Percentiles rank a stretch among this genome's conserved stretches.
These are phyloP conservation scores for Berkeleyomyces basicola DNA, from an alignment of 2,329 filamentous ascomycete genomes.

Conservation along the genomic window DNA sequence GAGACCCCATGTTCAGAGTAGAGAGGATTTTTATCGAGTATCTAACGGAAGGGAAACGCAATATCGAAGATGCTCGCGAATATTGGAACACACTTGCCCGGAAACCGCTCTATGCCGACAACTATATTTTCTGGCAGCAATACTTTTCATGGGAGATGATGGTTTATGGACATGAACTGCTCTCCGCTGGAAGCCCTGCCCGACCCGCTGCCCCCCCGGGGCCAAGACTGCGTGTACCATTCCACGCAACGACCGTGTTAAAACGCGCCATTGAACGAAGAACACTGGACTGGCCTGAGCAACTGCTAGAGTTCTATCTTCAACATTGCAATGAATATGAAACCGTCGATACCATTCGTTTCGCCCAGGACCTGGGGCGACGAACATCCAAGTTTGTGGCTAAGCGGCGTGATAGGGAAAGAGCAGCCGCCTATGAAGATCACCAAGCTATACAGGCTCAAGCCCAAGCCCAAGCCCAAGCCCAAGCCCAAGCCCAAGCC, in stretches of 20 bases:
- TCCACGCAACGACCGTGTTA: conserved; percentile 58
- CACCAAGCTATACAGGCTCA: conserved; percentile 17
- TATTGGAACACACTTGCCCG: conserved; percentile 57
- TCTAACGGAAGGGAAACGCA: conserved; percentile 66
- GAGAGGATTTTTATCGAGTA: conserved; percentile 89
- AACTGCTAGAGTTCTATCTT: conserved; percentile 55
- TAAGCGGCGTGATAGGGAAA: conserved; percentile 49
- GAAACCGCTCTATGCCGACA: conserved; percentile 50
- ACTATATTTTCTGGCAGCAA: conserved; percentile 83
- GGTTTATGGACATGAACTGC: conserved; percentile 25
- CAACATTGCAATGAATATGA: conserved; percentile 86
- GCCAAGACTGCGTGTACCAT: conserved; percentile 36
- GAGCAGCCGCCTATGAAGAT: conserved; percentile 33
- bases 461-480: conserved; percentile 16
- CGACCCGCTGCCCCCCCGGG: background rate
- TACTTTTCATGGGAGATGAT: conserved; percentile 90
- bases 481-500: conserved; percentile 12
- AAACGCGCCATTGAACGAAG: conserved; percentile 47
- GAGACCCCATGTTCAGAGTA: conserved; percentile 77
- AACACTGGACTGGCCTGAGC: conserved; percentile 60
- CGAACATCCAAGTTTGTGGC: conserved; percentile 47
- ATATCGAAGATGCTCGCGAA: conserved; percentile 57
- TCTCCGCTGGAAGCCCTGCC: conserved; percentile 27
- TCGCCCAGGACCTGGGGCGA: conserved; percentile 56
- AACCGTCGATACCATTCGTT: conserved; percentile 55